Base-by-base conservation (phyloP, 2,329 filamentous ascomycete species). In the Colletotrichum godetiae region DNA sequence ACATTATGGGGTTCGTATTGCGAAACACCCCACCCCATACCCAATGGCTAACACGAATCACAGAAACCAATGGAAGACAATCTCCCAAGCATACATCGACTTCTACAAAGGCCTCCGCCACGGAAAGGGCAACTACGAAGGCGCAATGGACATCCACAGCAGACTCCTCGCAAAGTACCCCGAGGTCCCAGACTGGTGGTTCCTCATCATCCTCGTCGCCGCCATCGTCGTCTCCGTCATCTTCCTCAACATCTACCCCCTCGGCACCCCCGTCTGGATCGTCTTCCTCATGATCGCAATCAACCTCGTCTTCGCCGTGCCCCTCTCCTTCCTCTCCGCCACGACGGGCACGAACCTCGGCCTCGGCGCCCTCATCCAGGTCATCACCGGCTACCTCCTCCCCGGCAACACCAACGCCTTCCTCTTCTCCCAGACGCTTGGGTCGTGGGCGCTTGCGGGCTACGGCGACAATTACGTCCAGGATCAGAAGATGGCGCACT, bases 161-260 rank as follows among this genome's bases (percentile, higher is more conserved):
- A 78, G 83, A 0, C 77, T 85, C 1, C 87, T 88, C 85, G 75
- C 79, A 5, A 79, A 78, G 2, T 88, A 87, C 72, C 78, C 79
- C 0, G 86, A 87, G 59, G 85, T 87, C 0, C 86, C 86, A 0
- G 86, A 87, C 68, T 88, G 86, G 86, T 88, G 85, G 86, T 86
- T 85, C 76, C 75, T 86, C 6, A 37, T 81, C 42, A 84, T 86
- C 55, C 79, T 86, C 4, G 72, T 79, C 24, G 73, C 46, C 55
- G 78, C 81, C 65, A 78, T 83, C 67, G 76, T 82, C 29, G 79
- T 83, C 24, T 79, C 81, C 5, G 77, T 82, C 53, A 74, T 83
- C 64, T 77, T 80, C 59, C 76, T 83, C 2, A 76, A 68, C 4
- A 71, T 78, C 22, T 81, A 77, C 71, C 78, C 76, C 29, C 76